Evolutionary conservation across 495 filamentous ascomycete genomes (phyloP), one percentile per base, ranked within the genome.

Genomic region (Chaetomium tenue): DNA sequence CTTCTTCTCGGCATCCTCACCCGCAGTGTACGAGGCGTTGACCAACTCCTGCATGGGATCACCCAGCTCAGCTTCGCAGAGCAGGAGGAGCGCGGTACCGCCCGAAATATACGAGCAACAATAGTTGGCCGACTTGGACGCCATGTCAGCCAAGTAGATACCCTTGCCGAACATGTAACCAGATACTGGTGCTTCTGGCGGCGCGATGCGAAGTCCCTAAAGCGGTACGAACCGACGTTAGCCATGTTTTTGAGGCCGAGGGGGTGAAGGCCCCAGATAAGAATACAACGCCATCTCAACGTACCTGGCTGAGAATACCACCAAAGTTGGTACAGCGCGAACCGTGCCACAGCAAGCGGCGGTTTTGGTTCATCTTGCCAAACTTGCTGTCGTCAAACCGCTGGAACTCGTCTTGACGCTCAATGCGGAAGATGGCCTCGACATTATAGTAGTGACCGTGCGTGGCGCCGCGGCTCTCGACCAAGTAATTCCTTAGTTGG

Each of bases 71-170:
- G 87, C 89, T 60, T 94, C 90, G 72, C 91, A 93, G 2, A 94
- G 85, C 20, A 96, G 76, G 0, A 89, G 71, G 5, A 89, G 76
- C 3, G 80, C 86, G 8, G 77, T 78, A 42, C 78, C 78, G 42
- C 77, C 75, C 12, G 81, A 82, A 15, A 66, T 70, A 40, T 66
- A 62, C 1, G 81, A 63, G 60, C 73, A 82, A 72, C 91, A 94
- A 77, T 95, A 96, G 65, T 86, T 84, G 23, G 91, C 91, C 5
- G 88, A 91, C 74, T 82, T 82, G 84, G 65, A 81, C 54, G 85
- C 88, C 76, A 90, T 89, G 70, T 97, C 92, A 15, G 92, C 91
- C 2, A 96, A 80, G 71, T 97, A 96, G 50, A 96, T 86, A n/a
- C 92, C 92, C 72, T 94, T 93, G 66, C 89, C 91, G 66, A 94